A percentile compares a stretch with the other conserved stretches of the same genome.
phyloP scores from a whole-genome alignment of 2,329 filamentous ascomycete genomes.

The Plenodomus tracheiphilus region DNA sequence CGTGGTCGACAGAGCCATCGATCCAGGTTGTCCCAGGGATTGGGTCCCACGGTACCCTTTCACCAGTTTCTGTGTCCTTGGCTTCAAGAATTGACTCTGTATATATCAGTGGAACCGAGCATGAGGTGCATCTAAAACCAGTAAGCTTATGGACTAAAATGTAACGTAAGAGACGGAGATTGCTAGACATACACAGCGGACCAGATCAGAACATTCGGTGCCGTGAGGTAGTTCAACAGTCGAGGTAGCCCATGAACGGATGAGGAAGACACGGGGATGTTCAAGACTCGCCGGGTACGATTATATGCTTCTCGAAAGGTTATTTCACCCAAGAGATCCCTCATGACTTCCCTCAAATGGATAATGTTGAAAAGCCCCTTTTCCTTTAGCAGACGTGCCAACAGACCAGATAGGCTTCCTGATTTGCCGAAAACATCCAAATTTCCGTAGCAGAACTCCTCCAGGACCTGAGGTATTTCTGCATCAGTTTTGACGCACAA shows the following conservation, averaged over 20 bases:
- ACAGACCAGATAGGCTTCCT: slow-evolving; percentile 68
- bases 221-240: slow-evolving; percentile 88
- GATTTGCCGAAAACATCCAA: slow-evolving; percentile 74
- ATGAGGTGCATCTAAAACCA: slow-evolving; percentile 71
- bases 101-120: slow-evolving; percentile 87
- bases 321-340: slow-evolving; percentile 77
- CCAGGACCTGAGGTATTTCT: slow-evolving; percentile 71
- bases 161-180: neutral
- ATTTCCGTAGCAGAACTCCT: slow-evolving; percentile 76
- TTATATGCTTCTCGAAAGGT: slow-evolving; percentile 97
- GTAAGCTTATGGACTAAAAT: slow-evolving; percentile 11
- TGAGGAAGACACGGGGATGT: slow-evolving; percentile 89
- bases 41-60: slow-evolving; percentile 81
- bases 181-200: slow-evolving; percentile 70
- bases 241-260: slow-evolving; percentile 85
- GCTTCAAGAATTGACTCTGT: slow-evolving; percentile 76
- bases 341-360: slow-evolving; percentile 81
- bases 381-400: slow-evolving; percentile 75
- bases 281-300: slow-evolving; percentile 86
- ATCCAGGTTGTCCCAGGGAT: slow-evolving; percentile 80
- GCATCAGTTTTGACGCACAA: slow-evolving; percentile 77
- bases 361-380: slow-evolving; percentile 84
- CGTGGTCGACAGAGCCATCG: slow-evolving; percentile 92
- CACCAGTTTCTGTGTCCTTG: slow-evolving; percentile 80
- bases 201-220: slow-evolving; percentile 94